Conservation (phyloP, 163 green algal genomes). For the Scenedesmus sp. region DNA sequence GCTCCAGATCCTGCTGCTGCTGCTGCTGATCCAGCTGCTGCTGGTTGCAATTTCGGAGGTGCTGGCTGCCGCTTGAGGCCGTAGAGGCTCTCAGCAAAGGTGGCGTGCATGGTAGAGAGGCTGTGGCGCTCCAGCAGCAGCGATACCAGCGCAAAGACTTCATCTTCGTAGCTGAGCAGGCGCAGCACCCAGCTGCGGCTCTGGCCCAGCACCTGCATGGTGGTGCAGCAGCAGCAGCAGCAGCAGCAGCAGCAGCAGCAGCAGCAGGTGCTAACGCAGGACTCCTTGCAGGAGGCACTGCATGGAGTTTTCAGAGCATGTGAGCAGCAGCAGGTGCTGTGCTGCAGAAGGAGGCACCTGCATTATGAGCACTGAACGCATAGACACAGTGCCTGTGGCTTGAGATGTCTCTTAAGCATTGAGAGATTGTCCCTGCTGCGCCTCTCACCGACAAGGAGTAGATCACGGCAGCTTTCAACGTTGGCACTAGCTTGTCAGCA, state of each 20-base stretch:
- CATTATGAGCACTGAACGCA: not conserved
- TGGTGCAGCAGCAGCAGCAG: not conserved
- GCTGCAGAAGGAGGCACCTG: not conserved
- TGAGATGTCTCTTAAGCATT: not conserved
- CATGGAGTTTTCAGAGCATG: not conserved
- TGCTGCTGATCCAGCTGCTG: conserved; percentile 7
- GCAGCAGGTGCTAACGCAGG: too few species aligned
- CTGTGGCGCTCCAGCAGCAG: conserved; percentile 81
- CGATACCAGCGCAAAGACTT: conserved; percentile 84
- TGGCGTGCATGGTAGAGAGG: conserved; percentile 70
- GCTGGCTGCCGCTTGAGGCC: conserved; percentile 67
- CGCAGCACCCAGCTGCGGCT: conserved; percentile 70
- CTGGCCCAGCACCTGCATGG: conserved; percentile 81
- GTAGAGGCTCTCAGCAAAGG: conserved; percentile 91
- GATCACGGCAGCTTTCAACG: conserved; percentile 79
- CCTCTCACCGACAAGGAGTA: conserved; percentile 77
- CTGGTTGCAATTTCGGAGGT: too few species aligned
- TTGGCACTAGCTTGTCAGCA: conserved; percentile 87
- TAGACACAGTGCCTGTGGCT: not conserved
- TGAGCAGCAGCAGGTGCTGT: not conserved
- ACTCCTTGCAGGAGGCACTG: not conserved
- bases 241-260: too few species aligned
- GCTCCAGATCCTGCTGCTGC: conserved; percentile 1
- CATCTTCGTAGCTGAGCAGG: conserved; percentile 83
- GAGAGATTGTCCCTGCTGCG: not conserved